Conservation (phyloP, 75 land plant genomes). For the Sequoia sempervirens region DNA sequence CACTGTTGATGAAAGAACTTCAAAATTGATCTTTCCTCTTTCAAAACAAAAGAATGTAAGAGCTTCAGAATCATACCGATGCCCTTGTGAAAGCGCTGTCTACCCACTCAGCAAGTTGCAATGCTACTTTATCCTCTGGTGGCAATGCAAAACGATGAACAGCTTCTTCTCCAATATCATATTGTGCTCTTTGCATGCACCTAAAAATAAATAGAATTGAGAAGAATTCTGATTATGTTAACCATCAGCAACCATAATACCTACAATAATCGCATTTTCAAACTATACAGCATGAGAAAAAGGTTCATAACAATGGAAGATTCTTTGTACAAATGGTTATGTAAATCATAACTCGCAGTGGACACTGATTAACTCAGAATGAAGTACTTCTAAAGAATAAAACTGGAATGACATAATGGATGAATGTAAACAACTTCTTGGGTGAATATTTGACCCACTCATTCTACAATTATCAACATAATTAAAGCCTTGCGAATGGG, state of each 20-base stretch:
- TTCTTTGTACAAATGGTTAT: neutral
- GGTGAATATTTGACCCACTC: neutral
- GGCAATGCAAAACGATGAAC: slow-evolving; percentile 85
- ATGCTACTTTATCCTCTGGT: slow-evolving; percentile 83
- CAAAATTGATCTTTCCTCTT: neutral
- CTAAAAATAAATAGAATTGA: slow-evolving; percentile 35
- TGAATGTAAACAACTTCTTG: neutral
- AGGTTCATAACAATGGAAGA: neutral
- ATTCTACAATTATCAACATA: neutral
- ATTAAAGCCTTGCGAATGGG: neutral
- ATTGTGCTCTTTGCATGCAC: slow-evolving; percentile 90
- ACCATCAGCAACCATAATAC: neutral
- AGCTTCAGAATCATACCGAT: slow-evolving; percentile 45
- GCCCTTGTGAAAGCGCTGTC: slow-evolving; percentile 71
- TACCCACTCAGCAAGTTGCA: slow-evolving; percentile 92
- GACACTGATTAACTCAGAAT: neutral
- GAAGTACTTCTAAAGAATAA: neutral
- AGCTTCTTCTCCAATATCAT: slow-evolving; percentile 92
- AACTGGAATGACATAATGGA: neutral
- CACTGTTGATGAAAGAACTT: neutral
- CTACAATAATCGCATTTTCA: neutral
- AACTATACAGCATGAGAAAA: neutral
- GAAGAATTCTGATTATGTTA: neutral
- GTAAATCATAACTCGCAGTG: neutral
- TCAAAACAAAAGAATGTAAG: neutral